Base-by-base conservation (phyloP, 371 early-diverging fungal genomes). In the Apophysomyces ossiformis region DNA sequence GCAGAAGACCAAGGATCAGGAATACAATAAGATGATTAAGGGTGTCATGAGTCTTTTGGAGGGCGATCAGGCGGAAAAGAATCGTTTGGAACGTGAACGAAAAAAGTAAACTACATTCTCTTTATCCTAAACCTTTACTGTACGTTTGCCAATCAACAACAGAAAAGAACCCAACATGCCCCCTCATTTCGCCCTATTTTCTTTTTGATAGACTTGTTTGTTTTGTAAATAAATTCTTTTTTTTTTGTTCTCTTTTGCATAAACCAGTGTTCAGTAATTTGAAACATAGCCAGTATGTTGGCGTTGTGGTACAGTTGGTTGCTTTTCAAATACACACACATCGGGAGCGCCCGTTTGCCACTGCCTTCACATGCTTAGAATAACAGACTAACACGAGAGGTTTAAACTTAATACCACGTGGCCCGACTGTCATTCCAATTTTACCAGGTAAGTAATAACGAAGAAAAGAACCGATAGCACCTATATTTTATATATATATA, bases 21-120 rank as follows among this genome's bases (percentile, higher is more conserved):
- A 76, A 39, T 98, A 99, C 74, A 88, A 91, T 66, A 87, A 90
- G 69, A 94, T 90, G 89, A 93, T 98, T 81, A 90, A 92, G 77
- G 83, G 85, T 63, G 91, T 96, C 54, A 90, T 92, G 90, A 91
- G 92, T 2, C 79, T 88, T 37, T 73, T 94, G 63, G 91, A 90
- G 65, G 83, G 76, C 59, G 92, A 92, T 68, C 91, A 93, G 73
- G 89, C 90, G 16, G 92, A 93, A 71, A 87, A 89, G 83, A 92
- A 92, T 56, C 78, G 86, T 36, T 78, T 90, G 66, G 79, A 85
- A 43, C 82, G 87, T 16, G 83, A 85, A 68, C 89, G 54, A 72
- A 75, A 65, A 63, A 75, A 64, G 32, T 32, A 62, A 26, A 67
- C 58, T 18, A 67, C 15, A 45, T 46, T 46, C n/a, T 50, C 16